Base-by-base conservation (phyloP, 768 basidiomycete genomes). In the Lactarius vividus region DNA sequence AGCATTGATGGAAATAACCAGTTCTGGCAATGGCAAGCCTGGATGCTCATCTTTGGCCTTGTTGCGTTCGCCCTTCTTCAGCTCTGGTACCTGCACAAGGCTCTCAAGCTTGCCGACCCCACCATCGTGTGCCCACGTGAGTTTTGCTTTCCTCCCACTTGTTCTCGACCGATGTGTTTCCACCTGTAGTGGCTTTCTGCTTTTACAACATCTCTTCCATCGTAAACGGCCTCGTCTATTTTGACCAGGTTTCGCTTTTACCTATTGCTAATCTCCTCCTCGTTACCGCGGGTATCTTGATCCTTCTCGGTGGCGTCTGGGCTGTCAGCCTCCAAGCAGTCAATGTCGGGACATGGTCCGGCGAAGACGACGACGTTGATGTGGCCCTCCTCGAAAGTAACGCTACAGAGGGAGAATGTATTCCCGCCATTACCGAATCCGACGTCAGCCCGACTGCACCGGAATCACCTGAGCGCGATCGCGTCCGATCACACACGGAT, bases 201-300 rank as follows among this genome's bases (percentile, higher is more conserved):
- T 93, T 94, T 75, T 98, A 96, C 78, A 98, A 96, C 74, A 75
- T 96, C 16, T 93, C 92, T 2, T 92, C 91, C 28, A 96, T 98
- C 74, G 81, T 94, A 64, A 95, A 94, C 70, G 91, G 91, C 5
- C 81, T 96, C 61, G 85, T 96, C 54, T 97, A 95, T 76, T 97
- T 92, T 74, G 81, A 95, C 74, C 94, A 98, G 73, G 85, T 93
- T 72, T 82, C 85, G 20, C 80, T 86, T 28, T 87, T 98, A 42
- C 78, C 86, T 1, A 79, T 82, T 0, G 70, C 85, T n/a, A 85
- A 94, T 74, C 83, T 94, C n/a, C 74, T 78, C 5, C 82, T 96
- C 29, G 92, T 98, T 63, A 78, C 82, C 7, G 69, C 92, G 9
- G 95, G 95, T 0, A 93, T 94, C 62, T 75, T 83, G 16, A 75